Evolutionary conservation across 2,329 filamentous ascomycete species (phyloP).

Genomic region (Penicillium sp.): DNA sequence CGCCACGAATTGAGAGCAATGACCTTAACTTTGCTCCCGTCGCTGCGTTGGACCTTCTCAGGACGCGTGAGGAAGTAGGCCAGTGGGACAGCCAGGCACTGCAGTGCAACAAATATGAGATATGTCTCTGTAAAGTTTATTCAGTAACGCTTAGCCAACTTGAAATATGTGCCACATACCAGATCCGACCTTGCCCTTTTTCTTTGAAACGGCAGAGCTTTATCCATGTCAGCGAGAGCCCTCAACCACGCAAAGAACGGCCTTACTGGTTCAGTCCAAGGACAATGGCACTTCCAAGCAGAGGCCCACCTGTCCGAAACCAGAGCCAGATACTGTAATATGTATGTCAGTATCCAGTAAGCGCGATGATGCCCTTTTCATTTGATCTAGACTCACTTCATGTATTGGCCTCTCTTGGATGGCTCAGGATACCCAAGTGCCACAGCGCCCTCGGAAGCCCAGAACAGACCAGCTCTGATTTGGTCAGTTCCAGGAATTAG

Average conservation of each 20-base stretch:
- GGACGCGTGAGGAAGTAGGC: slow-evolving; percentile 45
- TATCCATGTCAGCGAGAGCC: background rate
- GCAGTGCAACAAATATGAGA: slow-evolving; percentile 48
- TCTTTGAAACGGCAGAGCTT: slow-evolving; percentile 20
- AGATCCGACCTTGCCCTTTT: slow-evolving; percentile 28
- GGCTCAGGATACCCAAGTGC: slow-evolving; percentile 54
- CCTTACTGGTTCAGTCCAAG: slow-evolving; percentile 47
- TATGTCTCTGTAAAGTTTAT: slow-evolving; percentile 36
- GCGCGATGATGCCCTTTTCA: too few relatives aligned
- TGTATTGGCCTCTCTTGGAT: slow-evolving; percentile 50
- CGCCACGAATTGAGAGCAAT: slow-evolving; percentile 41
- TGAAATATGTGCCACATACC: slow-evolving; percentile 15
- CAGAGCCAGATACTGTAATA: slow-evolving; percentile 46
- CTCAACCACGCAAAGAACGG: background rate
- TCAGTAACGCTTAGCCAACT: background rate
- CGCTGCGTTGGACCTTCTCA: slow-evolving; percentile 47
- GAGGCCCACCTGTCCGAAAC: slow-evolving; percentile 54
- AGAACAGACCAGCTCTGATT: slow-evolving; percentile 51
- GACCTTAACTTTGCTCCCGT: slow-evolving; percentile 45
- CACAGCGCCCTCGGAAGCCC: slow-evolving; percentile 54
- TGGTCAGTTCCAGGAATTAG: background rate
- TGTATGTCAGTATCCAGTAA: background rate
- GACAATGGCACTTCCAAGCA: slow-evolving; percentile 52
- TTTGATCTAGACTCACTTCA: slow-evolving; percentile 35
- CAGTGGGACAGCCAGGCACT: slow-evolving; percentile 40